Evolutionary conservation across 257 asterid genomes (phyloP), one percentile per base, ranked within the genome.

Genomic region (Solanum chilense): DNA sequence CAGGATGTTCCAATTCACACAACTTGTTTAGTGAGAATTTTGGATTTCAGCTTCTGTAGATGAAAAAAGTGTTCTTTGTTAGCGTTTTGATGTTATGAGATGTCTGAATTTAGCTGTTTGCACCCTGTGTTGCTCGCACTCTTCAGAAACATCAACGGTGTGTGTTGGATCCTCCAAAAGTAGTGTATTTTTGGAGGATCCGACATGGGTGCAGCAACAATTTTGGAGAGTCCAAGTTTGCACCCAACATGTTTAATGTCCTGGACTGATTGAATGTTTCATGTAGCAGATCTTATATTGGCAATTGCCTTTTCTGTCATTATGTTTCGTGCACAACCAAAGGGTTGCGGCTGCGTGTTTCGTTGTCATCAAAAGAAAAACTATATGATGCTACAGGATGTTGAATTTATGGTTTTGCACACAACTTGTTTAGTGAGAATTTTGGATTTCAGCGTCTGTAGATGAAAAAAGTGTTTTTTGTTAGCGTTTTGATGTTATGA

Each of bases 131-230:
- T 33, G 35, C 35, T 33, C 35, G 5, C 35, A 33, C 35, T 33
- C 35, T 33, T 33, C 35, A 4, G 35, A 33, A 33, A 33, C 35
- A 1, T 33, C 35, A 33, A 33, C 35, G 35, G 39, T 5, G 39
- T 5, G 39, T 37, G 39, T 37, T 5, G 39, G 39, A 37, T 37
- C 39, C 39, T 5, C 39, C 39, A 5, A 5, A 37, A 37, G 7
- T 37, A 37, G 39, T 37, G 39, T 35, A 5, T 35, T 35, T 37
- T 37, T 37, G 39, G 39, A 37, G 7, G 1, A 37, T 37, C 39
- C 2, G 1, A 6, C 39, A 37, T 0, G 7, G 39, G 39, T 5
- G 7, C 7, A 0, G 7, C 39, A 37, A 0, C 39, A 37, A 37
- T 37, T 37, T 37, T 37, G 7, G 7, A 37, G 1, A 37, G 39